Conservation (phyloP, 2,329 filamentous ascomycete species). For the Aspergillus tubingensis region DNA sequence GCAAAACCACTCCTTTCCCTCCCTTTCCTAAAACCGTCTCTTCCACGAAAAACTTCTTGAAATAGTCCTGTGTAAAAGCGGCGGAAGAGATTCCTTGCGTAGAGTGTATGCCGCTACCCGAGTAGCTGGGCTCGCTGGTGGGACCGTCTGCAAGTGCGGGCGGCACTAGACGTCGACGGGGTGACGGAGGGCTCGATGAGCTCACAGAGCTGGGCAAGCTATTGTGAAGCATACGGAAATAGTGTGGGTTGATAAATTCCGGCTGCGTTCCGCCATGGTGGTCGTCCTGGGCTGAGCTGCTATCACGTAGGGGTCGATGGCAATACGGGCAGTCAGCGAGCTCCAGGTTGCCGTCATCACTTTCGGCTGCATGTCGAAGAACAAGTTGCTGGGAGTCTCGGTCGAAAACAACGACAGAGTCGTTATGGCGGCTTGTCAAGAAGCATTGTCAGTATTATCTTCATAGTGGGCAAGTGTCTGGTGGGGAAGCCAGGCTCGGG, state of each 20-base stretch:
- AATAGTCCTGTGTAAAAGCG: slow-evolving; percentile 91
- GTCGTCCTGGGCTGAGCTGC: slow-evolving; percentile 41
- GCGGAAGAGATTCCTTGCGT: slow-evolving; percentile 75
- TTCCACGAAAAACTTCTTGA: slow-evolving; percentile 88
- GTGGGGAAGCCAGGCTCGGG: neutral
- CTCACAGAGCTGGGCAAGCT: slow-evolving; percentile 54
- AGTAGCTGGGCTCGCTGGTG: slow-evolving; percentile 53
- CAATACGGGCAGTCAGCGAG: slow-evolving; percentile 83
- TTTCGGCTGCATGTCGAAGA: slow-evolving; percentile 64
- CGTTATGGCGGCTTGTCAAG: slow-evolving; percentile 76
- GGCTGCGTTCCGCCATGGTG: slow-evolving; percentile 46
- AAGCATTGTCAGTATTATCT: slow-evolving; percentile 16
- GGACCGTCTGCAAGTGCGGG: slow-evolving; percentile 48
- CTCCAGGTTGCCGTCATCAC: slow-evolving; percentile 55
- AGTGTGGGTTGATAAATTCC: slow-evolving; percentile 83
- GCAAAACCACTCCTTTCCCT: slow-evolving; percentile 88
- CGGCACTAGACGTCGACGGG: slow-evolving; percentile 51
- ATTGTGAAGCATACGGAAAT: slow-evolving; percentile 87
- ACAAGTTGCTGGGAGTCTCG: slow-evolving; percentile 80
- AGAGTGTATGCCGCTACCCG: slow-evolving; percentile 49
- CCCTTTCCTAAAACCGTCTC: slow-evolving; percentile 83
- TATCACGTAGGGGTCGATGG: slow-evolving; percentile 68
- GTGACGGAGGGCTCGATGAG: slow-evolving; percentile 50
- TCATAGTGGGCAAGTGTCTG: neutral
- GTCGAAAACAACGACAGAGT: slow-evolving; percentile 90